These are phyloP conservation scores for Venturia carpophila DNA, from an alignment of 2,329 filamentous ascomycete genomes.

Conservation along the genomic window DNA sequence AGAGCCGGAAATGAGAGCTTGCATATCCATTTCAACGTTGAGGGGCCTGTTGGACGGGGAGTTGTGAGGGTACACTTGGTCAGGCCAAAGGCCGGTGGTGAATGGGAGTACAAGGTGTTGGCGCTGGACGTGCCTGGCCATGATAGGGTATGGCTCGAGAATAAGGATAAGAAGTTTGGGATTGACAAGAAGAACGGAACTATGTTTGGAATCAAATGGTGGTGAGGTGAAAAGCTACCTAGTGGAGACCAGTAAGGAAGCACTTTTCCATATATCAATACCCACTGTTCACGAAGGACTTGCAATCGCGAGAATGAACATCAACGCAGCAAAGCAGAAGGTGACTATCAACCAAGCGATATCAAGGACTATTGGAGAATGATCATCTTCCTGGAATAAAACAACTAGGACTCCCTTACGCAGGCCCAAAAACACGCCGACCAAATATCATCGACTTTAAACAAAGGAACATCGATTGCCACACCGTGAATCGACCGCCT, in stretches of 20 bases:
- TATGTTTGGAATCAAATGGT: slow-evolving; percentile 21
- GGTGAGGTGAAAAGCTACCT: slow-evolving; percentile 17
- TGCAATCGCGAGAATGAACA: no score
- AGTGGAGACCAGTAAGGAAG: not conserved
- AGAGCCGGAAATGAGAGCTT: slow-evolving; percentile 70
- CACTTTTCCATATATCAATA: not conserved
- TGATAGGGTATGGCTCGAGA: slow-evolving; percentile 19
- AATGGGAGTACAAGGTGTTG: slow-evolving; percentile 73
- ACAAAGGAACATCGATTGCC: no score
- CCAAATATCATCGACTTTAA: no score
- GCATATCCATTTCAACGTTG: slow-evolving; percentile 69
- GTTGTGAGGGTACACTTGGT: slow-evolving; percentile 71
- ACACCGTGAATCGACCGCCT: no score
- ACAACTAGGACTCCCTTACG: no score
- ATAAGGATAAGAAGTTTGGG: not conserved
- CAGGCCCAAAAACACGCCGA: no score
- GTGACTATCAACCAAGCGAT: no score
- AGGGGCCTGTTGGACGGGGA: slow-evolving; percentile 67
- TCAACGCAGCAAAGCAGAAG: no score
- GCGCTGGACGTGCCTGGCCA: slow-evolving; percentile 57
- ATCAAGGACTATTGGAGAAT: no score
- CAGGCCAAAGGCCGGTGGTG: slow-evolving; percentile 53
- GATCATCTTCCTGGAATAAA: no score
- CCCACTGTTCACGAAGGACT: no score
- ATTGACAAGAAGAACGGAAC: slow-evolving; percentile 17